phyloP scores from a whole-genome alignment of 2,329 filamentous ascomycete genomes.

The Apiospora pterosperma region DNA sequence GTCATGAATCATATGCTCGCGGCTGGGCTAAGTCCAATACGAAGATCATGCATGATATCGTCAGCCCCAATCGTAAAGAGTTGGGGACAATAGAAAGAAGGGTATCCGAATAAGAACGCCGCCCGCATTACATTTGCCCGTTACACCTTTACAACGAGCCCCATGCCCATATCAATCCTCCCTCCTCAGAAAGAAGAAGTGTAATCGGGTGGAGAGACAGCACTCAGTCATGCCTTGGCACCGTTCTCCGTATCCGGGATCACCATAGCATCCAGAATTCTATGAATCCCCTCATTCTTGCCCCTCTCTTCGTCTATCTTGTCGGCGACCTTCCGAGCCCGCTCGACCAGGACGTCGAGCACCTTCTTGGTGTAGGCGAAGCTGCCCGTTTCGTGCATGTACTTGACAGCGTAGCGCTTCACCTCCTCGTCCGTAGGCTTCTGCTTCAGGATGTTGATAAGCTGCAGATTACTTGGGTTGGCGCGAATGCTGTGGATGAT shows the following conservation, averaged over 20 bases:
- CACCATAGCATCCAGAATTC: constrained; percentile 66
- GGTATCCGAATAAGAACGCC: constrained; percentile 10
- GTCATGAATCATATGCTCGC: background rate
- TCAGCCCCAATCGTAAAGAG: background rate
- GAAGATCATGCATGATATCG: background rate
- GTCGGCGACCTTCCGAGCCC: constrained; percentile 60
- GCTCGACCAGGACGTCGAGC: constrained; percentile 58
- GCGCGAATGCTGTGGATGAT: constrained; percentile 89
- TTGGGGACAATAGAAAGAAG: constrained; percentile 4
- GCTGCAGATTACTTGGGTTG: constrained; percentile 69
- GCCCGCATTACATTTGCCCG: background rate
- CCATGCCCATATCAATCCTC: background rate
- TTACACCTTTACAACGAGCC: background rate
- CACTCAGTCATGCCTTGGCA: background rate
- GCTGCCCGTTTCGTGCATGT: constrained; percentile 87
- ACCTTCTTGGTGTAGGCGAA: constrained; percentile 81
- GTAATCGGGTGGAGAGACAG: background rate
- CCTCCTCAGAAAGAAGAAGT: no score
- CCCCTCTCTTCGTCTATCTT: constrained; percentile 61
- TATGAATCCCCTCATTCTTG: constrained; percentile 54
- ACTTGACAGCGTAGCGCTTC: constrained; percentile 84
- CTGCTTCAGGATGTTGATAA: constrained; percentile 91
- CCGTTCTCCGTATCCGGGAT: background rate
- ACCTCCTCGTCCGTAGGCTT: constrained; percentile 83
- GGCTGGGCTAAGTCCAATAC: background rate